A percentile compares a stretch with the other conserved stretches of the same genome.
These are phyloP conservation scores for Boeremia exigua DNA, from an alignment of 2,329 filamentous ascomycete species.

Conservation along the genomic window DNA sequence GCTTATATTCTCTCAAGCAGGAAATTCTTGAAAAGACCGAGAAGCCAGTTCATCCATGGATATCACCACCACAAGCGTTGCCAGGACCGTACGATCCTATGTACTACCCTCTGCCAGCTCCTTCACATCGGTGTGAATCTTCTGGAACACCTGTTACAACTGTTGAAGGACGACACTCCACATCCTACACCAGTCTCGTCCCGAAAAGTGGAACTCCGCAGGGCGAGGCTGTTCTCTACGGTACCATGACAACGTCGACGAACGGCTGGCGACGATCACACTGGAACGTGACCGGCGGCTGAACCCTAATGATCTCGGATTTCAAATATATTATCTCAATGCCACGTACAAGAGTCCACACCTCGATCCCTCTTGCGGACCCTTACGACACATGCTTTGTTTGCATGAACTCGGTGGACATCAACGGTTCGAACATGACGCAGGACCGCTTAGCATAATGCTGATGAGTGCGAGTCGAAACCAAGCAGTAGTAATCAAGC, in stretches of 20 bases:
- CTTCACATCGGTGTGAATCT: constrained; percentile 32
- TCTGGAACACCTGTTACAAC: constrained; percentile 13
- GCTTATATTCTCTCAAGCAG: constrained; percentile 16
- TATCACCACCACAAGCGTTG: constrained; percentile 35
- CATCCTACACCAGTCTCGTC: constrained; percentile 36
- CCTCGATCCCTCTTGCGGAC: neutral
- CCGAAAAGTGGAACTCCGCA: constrained; percentile 29
- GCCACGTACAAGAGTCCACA: neutral
- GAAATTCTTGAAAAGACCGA: constrained; percentile 20
- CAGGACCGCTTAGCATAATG: neutral
- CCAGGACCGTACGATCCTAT: constrained; percentile 46
- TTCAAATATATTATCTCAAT: neutral
- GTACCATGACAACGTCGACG: constrained; percentile 36
- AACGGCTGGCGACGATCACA: constrained; percentile 45
- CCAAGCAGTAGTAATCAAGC: constrained; percentile 4
- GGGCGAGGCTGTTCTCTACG: constrained; percentile 24
- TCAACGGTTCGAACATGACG: constrained; percentile 1
- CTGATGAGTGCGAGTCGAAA: constrained; percentile 4
- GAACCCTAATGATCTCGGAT: constrained; percentile 14
- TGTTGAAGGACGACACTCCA: constrained; percentile 15
- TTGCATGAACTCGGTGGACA: neutral
- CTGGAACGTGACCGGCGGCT: constrained; percentile 42
- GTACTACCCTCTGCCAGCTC: constrained; percentile 42
- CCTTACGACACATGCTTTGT: neutral
- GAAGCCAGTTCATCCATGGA: constrained; percentile 43